Evolutionary conservation across 371 early-diverging fungal species (phyloP).

Genomic region (Mucor mucedo): DNA sequence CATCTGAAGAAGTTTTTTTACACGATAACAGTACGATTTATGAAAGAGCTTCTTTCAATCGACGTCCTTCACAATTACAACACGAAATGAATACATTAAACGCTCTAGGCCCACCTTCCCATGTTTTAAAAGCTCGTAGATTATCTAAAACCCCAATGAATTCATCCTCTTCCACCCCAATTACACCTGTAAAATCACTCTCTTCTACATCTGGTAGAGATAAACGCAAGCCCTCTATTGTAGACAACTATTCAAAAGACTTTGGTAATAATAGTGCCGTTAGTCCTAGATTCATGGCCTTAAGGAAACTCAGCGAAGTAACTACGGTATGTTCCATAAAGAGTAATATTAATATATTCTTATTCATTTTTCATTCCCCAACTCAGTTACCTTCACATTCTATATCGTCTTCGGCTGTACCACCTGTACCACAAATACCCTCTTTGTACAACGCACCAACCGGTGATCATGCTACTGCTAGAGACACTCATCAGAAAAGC

Average conservation of each 20-base stretch:
- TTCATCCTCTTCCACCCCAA: slow-evolving; percentile 12
- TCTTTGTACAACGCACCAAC: not conserved
- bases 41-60: slow-evolving; percentile 10
- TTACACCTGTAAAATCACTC: not conserved
- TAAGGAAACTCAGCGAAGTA: slow-evolving; percentile 47
- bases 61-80: slow-evolving; percentile 17
- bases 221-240: slow-evolving; percentile 15
- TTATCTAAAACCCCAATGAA: slow-evolving; percentile 30
- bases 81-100: slow-evolving; percentile 20
- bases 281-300: slow-evolving; percentile 51
- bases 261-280: slow-evolving; percentile 39
- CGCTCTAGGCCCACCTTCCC: slow-evolving; percentile 48
- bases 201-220: not conserved
- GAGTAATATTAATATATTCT: not conserved
- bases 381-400: slow-evolving; percentile 25
- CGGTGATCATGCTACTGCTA: not conserved
- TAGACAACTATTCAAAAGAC: slow-evolving; percentile 18
- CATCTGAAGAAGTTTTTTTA: not conserved
- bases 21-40: slow-evolving; percentile 15
- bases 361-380: too few relatives aligned
- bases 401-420: slow-evolving; percentile 17
- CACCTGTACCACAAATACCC: slow-evolving; percentile 29
- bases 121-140: slow-evolving; percentile 34
- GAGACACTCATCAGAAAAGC: not conserved
- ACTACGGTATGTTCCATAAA: slow-evolving; percentile 27